Percentiles rank a stretch among this genome's conserved stretches.
phyloP scores from a whole-genome alignment of 2,329 filamentous ascomycete species.

The Hirsutella rhossiliensis region DNA sequence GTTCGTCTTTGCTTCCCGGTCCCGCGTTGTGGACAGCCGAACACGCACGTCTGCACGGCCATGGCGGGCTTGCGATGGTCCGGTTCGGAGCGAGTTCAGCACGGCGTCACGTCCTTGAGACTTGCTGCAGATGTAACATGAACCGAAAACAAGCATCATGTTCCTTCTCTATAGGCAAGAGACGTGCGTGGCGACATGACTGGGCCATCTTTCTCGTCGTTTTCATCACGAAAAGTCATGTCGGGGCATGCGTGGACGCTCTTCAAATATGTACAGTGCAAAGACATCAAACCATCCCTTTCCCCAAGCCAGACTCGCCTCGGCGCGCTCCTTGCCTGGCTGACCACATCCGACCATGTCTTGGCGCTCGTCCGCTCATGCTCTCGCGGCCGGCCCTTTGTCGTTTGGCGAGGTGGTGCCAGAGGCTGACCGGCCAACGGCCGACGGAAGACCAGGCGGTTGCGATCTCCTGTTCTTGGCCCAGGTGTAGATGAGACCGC shows the following conservation, averaged over 20 bases:
- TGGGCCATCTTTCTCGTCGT: not conserved
- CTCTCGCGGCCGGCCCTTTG: constrained; percentile 32
- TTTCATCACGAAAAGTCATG: not conserved
- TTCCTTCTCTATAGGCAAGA: not conserved
- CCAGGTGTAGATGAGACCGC: constrained; percentile 74
- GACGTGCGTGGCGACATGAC: not conserved
- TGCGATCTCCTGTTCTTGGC: constrained; percentile 37
- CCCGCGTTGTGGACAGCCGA: too few relatives aligned
- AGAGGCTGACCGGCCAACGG: constrained; percentile 46
- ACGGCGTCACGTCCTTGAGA: too few relatives aligned
- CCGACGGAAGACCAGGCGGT: constrained; percentile 63
- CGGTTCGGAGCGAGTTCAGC: too few relatives aligned
- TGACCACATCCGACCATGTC: not conserved
- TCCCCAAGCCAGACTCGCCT: not conserved
- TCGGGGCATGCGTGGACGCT: not conserved
- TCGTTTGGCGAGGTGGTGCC: constrained; percentile 24
- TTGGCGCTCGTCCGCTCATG: not conserved
- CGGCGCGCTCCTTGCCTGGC: not conserved
- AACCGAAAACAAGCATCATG: not conserved
- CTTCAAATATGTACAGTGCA: not conserved
- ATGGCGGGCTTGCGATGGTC: too few relatives aligned
- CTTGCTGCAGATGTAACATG: too few relatives aligned
- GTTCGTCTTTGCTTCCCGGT: too few relatives aligned
- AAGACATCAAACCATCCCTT: not conserved
- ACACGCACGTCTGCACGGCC: too few relatives aligned